Conservation (phyloP, 2,329 filamentous ascomycete species). For the Aschersonia sp. region DNA sequence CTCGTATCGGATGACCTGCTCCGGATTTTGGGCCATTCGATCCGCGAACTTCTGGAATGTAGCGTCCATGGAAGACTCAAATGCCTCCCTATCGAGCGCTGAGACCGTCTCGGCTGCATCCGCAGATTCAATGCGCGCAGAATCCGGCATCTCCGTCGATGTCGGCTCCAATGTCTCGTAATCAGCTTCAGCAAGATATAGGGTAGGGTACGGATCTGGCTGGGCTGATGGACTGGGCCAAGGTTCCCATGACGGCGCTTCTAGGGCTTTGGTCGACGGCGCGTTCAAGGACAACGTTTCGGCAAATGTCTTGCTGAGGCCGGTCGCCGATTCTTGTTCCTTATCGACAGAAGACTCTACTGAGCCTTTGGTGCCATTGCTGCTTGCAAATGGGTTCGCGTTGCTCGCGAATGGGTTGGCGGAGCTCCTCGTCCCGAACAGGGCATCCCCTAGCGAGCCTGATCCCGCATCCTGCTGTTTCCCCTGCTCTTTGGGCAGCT, state of each 20-base stretch:
- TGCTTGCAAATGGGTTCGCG: conserved; percentile 28
- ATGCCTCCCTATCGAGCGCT: conserved; percentile 52
- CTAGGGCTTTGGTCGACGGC: conserved; percentile 20
- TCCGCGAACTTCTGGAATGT: conserved; percentile 72
- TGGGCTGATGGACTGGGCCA: conserved; percentile 60
- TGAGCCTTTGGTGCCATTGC: conserved; percentile 9
- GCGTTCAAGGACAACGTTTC: conserved; percentile 61
- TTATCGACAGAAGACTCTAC: conserved; percentile 10
- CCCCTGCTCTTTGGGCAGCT: conserved; percentile 8
- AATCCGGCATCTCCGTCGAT: conserved; percentile 33
- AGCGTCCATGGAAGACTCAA: conserved; percentile 61
- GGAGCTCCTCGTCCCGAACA: conserved; percentile 49
- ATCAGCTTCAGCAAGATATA: conserved; percentile 76
- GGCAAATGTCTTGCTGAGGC: conserved; percentile 46
- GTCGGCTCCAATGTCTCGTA: conserved; percentile 69
- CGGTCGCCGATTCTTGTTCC: neutral
- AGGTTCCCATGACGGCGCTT: conserved; percentile 35
- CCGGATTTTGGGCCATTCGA: conserved; percentile 63
- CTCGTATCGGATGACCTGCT: conserved; percentile 72
- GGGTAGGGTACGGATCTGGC: conserved; percentile 58
- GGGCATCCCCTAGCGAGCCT: conserved; percentile 40
- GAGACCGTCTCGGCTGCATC: conserved; percentile 23
- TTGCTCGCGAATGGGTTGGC: conserved; percentile 48
- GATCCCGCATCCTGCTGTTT: conserved; percentile 13
- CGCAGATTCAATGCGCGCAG: conserved; percentile 27